Evolutionary conservation across 169 alveolate species (phyloP).

Genomic region (Ichthyophthirius multifiliis): DNA sequence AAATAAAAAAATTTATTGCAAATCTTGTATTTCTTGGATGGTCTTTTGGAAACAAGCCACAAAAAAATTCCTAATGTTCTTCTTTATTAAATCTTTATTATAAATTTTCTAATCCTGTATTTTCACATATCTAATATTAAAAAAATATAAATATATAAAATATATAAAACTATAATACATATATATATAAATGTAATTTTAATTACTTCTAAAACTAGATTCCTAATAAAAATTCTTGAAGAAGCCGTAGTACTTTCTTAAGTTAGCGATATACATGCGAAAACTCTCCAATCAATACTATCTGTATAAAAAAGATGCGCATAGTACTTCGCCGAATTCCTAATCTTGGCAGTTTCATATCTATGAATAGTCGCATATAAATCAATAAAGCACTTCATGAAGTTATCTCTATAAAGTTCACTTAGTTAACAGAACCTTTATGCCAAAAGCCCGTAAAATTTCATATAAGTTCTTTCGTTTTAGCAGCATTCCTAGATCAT

Average conservation of each 20-base stretch:
- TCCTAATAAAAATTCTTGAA: slow-evolving; percentile 96
- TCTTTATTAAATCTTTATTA: slow-evolving; percentile 79
- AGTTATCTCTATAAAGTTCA: slow-evolving; percentile 90
- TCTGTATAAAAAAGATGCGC: slow-evolving; percentile 94
- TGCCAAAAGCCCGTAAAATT: slow-evolving; percentile 94
- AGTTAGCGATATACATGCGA: slow-evolving; percentile 90
- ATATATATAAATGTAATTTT: slow-evolving; percentile 85
- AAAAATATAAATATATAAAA: not conserved
- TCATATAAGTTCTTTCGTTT: slow-evolving; percentile 97
- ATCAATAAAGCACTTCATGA: slow-evolving; percentile 79
- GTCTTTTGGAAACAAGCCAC: slow-evolving; percentile 94
- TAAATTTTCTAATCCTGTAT: slow-evolving; percentile 20
- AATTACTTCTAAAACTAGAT: slow-evolving; percentile 91
- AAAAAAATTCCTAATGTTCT: slow-evolving; percentile 81
- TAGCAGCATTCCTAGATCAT: slow-evolving; percentile 99
- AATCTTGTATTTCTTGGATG: slow-evolving; percentile 94
- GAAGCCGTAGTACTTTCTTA: slow-evolving; percentile 97
- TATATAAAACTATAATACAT: slow-evolving; percentile 40
- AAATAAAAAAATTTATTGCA: slow-evolving; percentile 97
- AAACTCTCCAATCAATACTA: slow-evolving; percentile 89
- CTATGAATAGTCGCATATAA: slow-evolving; percentile 87
- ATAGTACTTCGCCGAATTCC: slow-evolving; percentile 96
- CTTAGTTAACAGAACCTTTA: slow-evolving; percentile 94
- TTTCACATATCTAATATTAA: slow-evolving; percentile 25
- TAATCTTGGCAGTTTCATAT: slow-evolving; percentile 95